A percentile compares a stretch with the other conserved stretches of the same genome.
Evolutionary conservation across 2,329 filamentous ascomycete genomes (phyloP).

Genomic region (Ceratocystiopsis minuta): DNA sequence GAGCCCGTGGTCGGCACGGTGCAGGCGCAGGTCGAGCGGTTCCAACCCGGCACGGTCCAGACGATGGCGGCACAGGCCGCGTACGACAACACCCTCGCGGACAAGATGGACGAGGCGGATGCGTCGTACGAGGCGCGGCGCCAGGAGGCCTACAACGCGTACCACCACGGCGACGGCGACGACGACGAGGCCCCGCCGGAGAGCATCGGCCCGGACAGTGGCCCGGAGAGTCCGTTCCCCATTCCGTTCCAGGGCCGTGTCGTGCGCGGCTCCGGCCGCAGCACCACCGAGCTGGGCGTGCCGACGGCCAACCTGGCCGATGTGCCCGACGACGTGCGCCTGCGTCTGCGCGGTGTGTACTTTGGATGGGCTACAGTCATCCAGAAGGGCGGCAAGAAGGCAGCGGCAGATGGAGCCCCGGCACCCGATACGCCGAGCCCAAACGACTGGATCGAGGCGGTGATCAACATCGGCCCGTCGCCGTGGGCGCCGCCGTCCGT

Average conservation of each 20-base stretch:
- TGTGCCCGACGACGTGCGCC: constrained; percentile 32
- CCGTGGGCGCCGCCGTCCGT: constrained; percentile 23
- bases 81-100: constrained; percentile 17
- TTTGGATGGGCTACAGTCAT: constrained; percentile 42
- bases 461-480: constrained; percentile 37
- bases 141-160: constrained; percentile 18
- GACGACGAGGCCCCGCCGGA: constrained; percentile 16
- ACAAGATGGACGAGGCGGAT: constrained; percentile 18
- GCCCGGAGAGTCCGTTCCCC: constrained; percentile 35
- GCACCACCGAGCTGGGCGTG: constrained; percentile 22
- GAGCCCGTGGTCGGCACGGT: constrained; percentile 20
- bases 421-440: constrained; percentile 14
- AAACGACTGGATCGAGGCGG: constrained; percentile 36
- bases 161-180: constrained; percentile 9
- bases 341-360: constrained; percentile 42
- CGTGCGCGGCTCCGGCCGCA: constrained; percentile 24
- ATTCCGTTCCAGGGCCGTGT: constrained; percentile 32
- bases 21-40: constrained; percentile 21
- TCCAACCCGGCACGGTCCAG: constrained; percentile 18
- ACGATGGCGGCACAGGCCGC: constrained; percentile 24
- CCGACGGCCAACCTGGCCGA: constrained; percentile 36
- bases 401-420: neutral
- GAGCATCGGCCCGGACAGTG: constrained; percentile 29
- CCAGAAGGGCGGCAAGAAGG: neutral
- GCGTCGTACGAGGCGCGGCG: constrained; percentile 18